Evolutionary conservation across 345 rosid species (phyloP).

Genomic region (Acer campestre): DNA sequence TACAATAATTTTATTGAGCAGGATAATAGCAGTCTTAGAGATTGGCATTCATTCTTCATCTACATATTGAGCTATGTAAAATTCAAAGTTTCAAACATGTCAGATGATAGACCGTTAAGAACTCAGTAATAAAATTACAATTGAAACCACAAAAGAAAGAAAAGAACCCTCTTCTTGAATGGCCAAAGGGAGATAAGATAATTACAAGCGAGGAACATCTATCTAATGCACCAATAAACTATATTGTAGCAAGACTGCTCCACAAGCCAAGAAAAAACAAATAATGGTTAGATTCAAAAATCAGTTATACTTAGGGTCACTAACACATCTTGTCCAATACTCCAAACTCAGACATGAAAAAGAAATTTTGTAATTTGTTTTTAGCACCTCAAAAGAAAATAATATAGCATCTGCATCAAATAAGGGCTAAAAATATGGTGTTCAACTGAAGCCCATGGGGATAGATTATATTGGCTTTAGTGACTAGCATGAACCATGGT

Average conservation of each 20-base stretch:
- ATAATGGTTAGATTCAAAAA: slow-evolving; percentile 2
- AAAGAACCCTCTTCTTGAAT: background rate
- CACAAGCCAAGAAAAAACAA: background rate
- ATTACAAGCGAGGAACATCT: background rate
- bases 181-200: background rate
- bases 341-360: background rate
- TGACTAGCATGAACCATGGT: background rate
- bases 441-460: background rate
- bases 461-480: background rate
- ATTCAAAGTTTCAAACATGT: too few relatives aligned
- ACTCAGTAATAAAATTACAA: background rate
- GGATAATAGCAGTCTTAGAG: background rate
- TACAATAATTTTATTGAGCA: background rate
- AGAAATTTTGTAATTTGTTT: background rate
- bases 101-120: background rate
- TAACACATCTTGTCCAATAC: background rate
- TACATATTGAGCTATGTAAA: background rate
- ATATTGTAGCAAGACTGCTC: background rate
- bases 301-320: background rate
- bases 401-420: background rate
- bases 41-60: background rate
- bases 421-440: background rate
- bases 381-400: background rate
- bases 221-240: background rate
- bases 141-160: too few relatives aligned